phyloP scores from a whole-genome alignment of 2,329 filamentous ascomycete species.

The Ascochyta clinopodiicola region DNA sequence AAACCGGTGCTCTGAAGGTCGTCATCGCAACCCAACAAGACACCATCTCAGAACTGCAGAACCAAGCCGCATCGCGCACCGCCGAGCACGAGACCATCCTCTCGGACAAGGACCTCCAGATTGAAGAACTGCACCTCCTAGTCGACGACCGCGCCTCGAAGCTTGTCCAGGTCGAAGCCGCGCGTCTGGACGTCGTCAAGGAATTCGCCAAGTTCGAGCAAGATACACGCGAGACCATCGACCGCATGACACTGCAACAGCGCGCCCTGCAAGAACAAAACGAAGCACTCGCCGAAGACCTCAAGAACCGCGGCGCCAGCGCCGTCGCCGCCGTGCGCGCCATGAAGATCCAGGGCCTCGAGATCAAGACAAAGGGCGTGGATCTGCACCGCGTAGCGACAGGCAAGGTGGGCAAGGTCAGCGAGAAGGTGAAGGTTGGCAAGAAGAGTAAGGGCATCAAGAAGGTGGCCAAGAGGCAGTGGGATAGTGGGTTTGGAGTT shows the following conservation, averaged over 20 bases:
- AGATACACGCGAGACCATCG: conserved; percentile 41
- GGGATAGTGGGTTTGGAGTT: conserved; percentile 45
- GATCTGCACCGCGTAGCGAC: conserved; percentile 37
- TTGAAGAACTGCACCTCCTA: conserved; percentile 44
- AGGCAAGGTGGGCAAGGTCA: conserved; percentile 41
- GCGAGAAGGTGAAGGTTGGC: conserved; percentile 40
- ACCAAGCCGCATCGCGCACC: conserved; percentile 28
- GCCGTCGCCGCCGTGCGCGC: conserved; percentile 40
- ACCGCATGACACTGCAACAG: conserved; percentile 36
- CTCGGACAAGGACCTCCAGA: conserved; percentile 35
- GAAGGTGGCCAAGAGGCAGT: conserved; percentile 36
- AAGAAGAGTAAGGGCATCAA: conserved; percentile 40
- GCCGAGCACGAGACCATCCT: conserved; percentile 36
- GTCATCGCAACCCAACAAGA: conserved; percentile 48
- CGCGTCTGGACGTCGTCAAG: conserved; percentile 44
- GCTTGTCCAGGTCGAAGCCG: conserved; percentile 40
- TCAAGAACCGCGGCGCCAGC: conserved; percentile 38
- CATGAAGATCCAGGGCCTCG: conserved; percentile 43
- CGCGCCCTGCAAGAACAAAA: conserved; percentile 40
- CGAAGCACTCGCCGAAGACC: conserved; percentile 34
- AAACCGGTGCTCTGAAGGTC: conserved; percentile 46
- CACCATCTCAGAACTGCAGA: conserved; percentile 46
- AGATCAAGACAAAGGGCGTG: conserved; percentile 34
- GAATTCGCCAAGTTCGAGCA: conserved; percentile 36
- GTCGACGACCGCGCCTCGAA: conserved; percentile 42